Conservation (phyloP, 352 stramenopile species). For the Pythium insidiosum region DNA sequence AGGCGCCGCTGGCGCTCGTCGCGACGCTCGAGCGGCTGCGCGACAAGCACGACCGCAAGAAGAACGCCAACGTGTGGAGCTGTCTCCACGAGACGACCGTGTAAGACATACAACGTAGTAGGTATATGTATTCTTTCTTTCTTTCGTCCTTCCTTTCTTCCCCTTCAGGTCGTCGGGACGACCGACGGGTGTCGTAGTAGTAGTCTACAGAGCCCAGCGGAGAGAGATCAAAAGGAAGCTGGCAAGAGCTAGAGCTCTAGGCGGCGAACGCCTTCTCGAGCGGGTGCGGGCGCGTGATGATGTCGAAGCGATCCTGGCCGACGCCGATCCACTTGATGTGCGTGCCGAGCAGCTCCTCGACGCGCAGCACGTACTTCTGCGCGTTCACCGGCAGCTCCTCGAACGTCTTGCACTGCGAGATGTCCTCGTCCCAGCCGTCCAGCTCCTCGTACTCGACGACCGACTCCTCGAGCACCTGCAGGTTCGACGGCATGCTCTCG, state of each 20-base stretch:
- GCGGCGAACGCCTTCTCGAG: conserved; percentile 54
- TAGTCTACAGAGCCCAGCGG: no score
- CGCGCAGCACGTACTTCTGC: conserved; percentile 94
- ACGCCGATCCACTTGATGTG: conserved; percentile 99
- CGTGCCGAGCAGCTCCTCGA: conserved; percentile 95
- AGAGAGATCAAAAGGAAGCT: no score
- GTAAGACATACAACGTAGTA: no score
- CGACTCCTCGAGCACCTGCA: conserved; percentile 89
- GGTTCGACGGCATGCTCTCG: conserved; percentile 91
- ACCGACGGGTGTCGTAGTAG: no score
- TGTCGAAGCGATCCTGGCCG: conserved; percentile 92
- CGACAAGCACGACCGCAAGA: conserved; percentile 44
- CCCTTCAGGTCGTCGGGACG: no score
- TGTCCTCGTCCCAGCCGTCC: conserved; percentile 95
- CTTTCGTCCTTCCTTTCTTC: no score
- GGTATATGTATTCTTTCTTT: no score
- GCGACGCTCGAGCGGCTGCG: conserved; percentile 34
- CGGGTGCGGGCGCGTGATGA: conserved; percentile 85
- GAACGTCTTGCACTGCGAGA: conserved; percentile 94
- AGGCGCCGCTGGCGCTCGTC: conserved; percentile 37
- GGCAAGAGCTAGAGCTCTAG: no score
- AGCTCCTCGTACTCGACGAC: conserved; percentile 95
- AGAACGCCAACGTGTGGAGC: conserved; percentile 33
- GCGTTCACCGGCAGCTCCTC: conserved; percentile 94
- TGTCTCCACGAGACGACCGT: conserved; percentile 17